Percentiles rank a stretch among this genome's conserved stretches.
Evolutionary conservation across 2,329 filamentous ascomycete species (phyloP).

Genomic region (Emmonsiellopsis sp.): DNA sequence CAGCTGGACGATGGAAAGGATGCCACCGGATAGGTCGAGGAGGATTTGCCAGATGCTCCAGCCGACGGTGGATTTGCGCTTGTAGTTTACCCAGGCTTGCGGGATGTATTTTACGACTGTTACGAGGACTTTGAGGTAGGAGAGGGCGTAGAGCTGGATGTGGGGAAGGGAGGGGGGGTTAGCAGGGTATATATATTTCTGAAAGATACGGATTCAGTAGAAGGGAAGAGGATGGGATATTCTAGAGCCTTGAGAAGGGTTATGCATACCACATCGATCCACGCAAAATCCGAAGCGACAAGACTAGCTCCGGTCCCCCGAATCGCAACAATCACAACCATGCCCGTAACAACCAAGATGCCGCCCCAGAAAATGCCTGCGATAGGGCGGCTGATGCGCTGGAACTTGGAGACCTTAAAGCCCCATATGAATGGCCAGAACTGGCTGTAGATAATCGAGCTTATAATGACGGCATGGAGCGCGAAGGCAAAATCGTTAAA

Average conservation of each 20-base stretch:
- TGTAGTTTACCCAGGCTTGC: slow-evolving; percentile 73
- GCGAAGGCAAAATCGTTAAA: slow-evolving; percentile 89
- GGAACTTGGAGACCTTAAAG: slow-evolving; percentile 52
- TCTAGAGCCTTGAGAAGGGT: neutral
- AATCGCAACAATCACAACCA: slow-evolving; percentile 34
- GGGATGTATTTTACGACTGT: slow-evolving; percentile 91
- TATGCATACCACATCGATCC: slow-evolving; percentile 53
- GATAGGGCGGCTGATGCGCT: slow-evolving; percentile 53
- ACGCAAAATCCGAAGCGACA: slow-evolving; percentile 47
- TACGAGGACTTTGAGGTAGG: slow-evolving; percentile 81
- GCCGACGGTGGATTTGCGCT: slow-evolving; percentile 73
- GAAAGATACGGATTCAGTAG: neutral
- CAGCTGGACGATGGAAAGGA: slow-evolving; percentile 74
- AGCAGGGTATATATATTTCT: slow-evolving; percentile 7
- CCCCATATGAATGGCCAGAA: slow-evolving; percentile 66
- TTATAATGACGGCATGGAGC: slow-evolving; percentile 66
- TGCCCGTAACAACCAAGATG: slow-evolving; percentile 36
- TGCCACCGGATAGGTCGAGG: slow-evolving; percentile 71
- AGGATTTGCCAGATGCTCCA: slow-evolving; percentile 83
- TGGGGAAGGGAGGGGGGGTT: slow-evolving; percentile 1
- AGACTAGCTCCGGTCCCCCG: slow-evolving; percentile 35
- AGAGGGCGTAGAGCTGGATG: slow-evolving; percentile 54
- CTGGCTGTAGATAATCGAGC: slow-evolving; percentile 65
- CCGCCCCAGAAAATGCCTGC: slow-evolving; percentile 62
- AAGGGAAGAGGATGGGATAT: neutral